Evolutionary conservation across 1,284 basidiomycete species (phyloP).

Genomic region (Ceratobasidium sp.): DNA sequence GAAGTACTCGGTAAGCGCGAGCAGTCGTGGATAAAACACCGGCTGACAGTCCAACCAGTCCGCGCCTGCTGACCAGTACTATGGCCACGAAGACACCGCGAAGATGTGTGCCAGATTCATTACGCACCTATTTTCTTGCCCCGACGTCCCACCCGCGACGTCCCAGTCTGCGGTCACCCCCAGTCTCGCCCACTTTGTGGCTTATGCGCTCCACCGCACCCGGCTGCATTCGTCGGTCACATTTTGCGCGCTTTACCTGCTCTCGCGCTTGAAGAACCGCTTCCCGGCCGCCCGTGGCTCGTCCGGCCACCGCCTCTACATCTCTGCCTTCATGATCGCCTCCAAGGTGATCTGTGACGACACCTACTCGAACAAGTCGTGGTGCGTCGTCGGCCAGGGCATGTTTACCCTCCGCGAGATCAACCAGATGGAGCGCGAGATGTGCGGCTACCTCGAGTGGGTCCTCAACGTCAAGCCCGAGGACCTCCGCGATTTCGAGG

Average conservation of each 20-base stretch:
- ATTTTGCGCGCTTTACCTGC: slow-evolving; percentile 59
- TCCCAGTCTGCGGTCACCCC: slow-evolving; percentile 52
- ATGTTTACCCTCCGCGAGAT: slow-evolving; percentile 61
- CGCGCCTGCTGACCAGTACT: slow-evolving; percentile 61
- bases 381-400: too few species aligned
- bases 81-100: slow-evolving; percentile 77
- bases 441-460: slow-evolving; percentile 92
- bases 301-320: slow-evolving; percentile 63
- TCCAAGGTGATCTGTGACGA: slow-evolving; percentile 64
- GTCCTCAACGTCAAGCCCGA: slow-evolving; percentile 80
- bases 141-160: slow-evolving; percentile 48
- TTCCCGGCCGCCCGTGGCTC: too few species aligned
- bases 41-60: too few species aligned
- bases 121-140: slow-evolving; percentile 54
- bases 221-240: slow-evolving; percentile 78
- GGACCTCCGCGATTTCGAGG: slow-evolving; percentile 73
- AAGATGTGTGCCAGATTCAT: slow-evolving; percentile 58
- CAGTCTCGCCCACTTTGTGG: slow-evolving; percentile 83
- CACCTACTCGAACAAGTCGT: too few species aligned
- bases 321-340: slow-evolving; percentile 63
- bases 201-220: slow-evolving; percentile 90
- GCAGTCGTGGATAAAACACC: too few species aligned
- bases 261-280: slow-evolving; percentile 61
- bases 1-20: too few species aligned
- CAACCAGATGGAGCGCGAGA: slow-evolving; percentile 59